A percentile compares a stretch with the other conserved stretches of the same genome.
Conservation (phyloP, 1,284 basidiomycete genomes). For the Termitomyces sp. region DNA sequence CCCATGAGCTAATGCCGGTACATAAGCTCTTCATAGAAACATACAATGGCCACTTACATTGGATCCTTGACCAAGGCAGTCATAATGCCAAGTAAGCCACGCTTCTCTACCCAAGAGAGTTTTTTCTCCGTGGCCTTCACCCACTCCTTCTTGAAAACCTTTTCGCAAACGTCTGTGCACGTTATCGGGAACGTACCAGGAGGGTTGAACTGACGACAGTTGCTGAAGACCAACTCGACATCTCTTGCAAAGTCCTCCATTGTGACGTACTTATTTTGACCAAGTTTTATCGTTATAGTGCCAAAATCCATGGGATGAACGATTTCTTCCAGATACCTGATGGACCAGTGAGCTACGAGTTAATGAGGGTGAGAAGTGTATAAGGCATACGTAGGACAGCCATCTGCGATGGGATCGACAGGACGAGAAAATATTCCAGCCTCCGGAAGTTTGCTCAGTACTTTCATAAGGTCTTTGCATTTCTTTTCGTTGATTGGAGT, state of each 20-base stretch:
- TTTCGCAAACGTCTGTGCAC: conserved; percentile 73
- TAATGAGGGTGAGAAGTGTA: background rate
- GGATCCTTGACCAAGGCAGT: conserved; percentile 69
- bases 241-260: conserved; percentile 85
- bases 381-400: conserved; percentile 76
- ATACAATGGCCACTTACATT: conserved; percentile 42
- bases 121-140: conserved; percentile 69
- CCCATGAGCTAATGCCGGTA: conserved; percentile 49
- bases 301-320: conserved; percentile 91
- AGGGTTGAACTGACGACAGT: conserved; percentile 89
- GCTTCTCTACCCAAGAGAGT: conserved; percentile 78
- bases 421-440: conserved; percentile 78
- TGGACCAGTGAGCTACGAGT: background rate
- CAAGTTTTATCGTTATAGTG: conserved; percentile 76
- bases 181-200: conserved; percentile 70
- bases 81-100: conserved; percentile 70
- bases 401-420: conserved; percentile 81
- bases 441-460: conserved; percentile 63
- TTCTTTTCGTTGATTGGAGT: conserved; percentile 74
- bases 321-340: conserved; percentile 91
- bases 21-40: conserved; percentile 1
- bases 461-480: conserved; percentile 69
- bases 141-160: conserved; percentile 85
- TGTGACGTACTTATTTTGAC: conserved; percentile 60
- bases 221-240: conserved; percentile 80